These are phyloP conservation scores for Collybia sp. DNA, from an alignment of 768 basidiomycete species.

Conservation along the genomic window DNA sequence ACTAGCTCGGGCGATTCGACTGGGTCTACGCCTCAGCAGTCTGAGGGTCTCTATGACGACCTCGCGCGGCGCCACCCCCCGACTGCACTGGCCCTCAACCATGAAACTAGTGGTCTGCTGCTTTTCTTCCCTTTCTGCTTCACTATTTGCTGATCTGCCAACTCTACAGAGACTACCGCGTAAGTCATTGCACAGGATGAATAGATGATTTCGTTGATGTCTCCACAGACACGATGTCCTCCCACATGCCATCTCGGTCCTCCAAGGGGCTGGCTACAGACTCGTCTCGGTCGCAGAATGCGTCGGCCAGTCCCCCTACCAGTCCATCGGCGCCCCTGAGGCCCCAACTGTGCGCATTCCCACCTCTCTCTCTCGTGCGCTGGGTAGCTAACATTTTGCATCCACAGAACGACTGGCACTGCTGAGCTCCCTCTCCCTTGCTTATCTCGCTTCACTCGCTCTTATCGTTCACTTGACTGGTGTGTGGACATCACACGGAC, in stretches of 20 bases:
- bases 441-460: no score
- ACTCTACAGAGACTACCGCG: conserved; percentile 28
- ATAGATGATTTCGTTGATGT: not conserved
- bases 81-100: conserved; percentile 4
- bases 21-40: not conserved
- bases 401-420: no score
- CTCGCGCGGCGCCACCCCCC: not conserved
- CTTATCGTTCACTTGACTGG: no score
- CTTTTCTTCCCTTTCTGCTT: not conserved
- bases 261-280: conserved; percentile 32
- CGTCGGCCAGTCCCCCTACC: conserved; percentile 31
- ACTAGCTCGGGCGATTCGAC: conserved; percentile 1
- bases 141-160: not conserved
- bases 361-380: no score
- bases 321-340: conserved; percentile 20
- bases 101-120: conserved; percentile 3
- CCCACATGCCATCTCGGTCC: conserved; percentile 28
- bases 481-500: no score
- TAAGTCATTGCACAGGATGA: conserved; percentile 11
- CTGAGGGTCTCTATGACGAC: conserved; percentile 1
- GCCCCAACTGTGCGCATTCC: conserved; percentile 23
- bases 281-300: conserved; percentile 38
- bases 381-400: no score
- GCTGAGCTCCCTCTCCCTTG: no score
- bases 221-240: conserved; percentile 26